Conservation (phyloP, 2,329 filamentous ascomycete genomes). For the Paecilomyces sp. region DNA sequence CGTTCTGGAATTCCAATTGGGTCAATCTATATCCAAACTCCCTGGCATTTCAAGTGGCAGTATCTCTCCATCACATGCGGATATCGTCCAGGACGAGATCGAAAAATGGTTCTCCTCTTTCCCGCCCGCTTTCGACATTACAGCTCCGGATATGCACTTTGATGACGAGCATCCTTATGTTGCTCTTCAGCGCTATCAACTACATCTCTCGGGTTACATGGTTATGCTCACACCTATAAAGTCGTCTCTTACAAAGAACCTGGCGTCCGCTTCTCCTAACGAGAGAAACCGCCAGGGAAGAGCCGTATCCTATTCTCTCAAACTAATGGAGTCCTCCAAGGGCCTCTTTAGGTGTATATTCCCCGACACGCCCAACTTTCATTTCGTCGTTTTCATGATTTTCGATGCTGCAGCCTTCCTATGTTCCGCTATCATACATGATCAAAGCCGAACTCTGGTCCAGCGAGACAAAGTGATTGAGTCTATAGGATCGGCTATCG, state of each 20-base stretch:
- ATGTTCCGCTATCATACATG: conserved; percentile 47
- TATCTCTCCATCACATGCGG: conserved; percentile 10
- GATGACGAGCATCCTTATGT: conserved; percentile 39
- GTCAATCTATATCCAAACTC: conserved; percentile 19
- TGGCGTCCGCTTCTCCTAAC: conserved; percentile 14
- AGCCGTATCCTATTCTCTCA: conserved; percentile 40
- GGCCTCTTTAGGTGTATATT: conserved; percentile 35
- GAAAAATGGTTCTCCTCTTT: conserved; percentile 39
- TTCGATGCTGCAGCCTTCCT: conserved; percentile 47
- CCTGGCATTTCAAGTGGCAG: conserved; percentile 8
- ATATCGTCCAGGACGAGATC: conserved; percentile 26
- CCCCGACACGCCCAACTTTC: conserved; percentile 43
- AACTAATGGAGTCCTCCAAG: conserved; percentile 34
- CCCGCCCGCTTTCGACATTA: conserved; percentile 33
- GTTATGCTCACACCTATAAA: conserved; percentile 43
- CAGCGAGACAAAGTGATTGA: conserved; percentile 35
- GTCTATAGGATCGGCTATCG: conserved; percentile 31
- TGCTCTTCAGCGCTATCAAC: conserved; percentile 39
- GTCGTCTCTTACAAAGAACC: conserved; percentile 35
- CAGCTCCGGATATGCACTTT: conserved; percentile 34
- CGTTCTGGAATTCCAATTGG: conserved; percentile 33
- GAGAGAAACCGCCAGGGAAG: conserved; percentile 34
- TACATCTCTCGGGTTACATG: conserved; percentile 40
- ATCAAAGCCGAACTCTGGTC: conserved; percentile 35
- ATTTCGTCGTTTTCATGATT: conserved; percentile 44